Evolutionary conservation across 2,329 filamentous ascomycete species (phyloP), one percentile per base, ranked within the genome.

Genomic region (Aspergillus sp.): DNA sequence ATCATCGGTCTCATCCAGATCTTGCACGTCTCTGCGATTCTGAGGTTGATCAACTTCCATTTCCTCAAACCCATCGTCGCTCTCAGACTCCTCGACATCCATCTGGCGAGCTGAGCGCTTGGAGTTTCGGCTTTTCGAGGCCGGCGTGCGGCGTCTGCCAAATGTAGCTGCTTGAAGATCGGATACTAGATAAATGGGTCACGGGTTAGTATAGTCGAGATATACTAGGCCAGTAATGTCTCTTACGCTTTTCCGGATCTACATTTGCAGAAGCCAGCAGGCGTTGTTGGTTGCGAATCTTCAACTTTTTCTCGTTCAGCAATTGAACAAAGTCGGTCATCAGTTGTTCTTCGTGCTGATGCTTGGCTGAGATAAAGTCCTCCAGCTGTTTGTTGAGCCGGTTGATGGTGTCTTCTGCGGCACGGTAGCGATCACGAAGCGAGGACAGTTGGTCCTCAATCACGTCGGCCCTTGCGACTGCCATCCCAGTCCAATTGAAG

Each of bases 231-330:
- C 38, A 17, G 19, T 43, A 24, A 24, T 22, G 33, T n/a, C 17
- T 17, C 55, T 52, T 64, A 75, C 68, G 60, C 66, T 67, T 69
- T 22, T 58, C 59, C 22, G 61, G 59, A 60, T 80, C 73, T 16
- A 76, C 58, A 50, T 79, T 79, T 8, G 78, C 78, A 26, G 74
- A 71, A 14, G 76, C 75, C 13, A 85, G 63, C 5, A 85, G 65
- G 19, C 82, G 75, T 61, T 82, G 81, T 65, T 84, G 82, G 59
- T 84, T 83, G 46, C 83, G 71, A 45, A 86, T 85, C 63, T 86
- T 86, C 5, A 82, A 72, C 69, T 86, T 86, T 69, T 86, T 86
- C 56, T 80, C 77, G 52, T 86, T 86, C 8, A 86, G 68, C 20
- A 86, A 61, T 45, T 77, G 75, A 49, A 76, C 76, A 55, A 84